Conservation (phyloP, 805 yeast genomes). For the Starmerella scarabaei region DNA sequence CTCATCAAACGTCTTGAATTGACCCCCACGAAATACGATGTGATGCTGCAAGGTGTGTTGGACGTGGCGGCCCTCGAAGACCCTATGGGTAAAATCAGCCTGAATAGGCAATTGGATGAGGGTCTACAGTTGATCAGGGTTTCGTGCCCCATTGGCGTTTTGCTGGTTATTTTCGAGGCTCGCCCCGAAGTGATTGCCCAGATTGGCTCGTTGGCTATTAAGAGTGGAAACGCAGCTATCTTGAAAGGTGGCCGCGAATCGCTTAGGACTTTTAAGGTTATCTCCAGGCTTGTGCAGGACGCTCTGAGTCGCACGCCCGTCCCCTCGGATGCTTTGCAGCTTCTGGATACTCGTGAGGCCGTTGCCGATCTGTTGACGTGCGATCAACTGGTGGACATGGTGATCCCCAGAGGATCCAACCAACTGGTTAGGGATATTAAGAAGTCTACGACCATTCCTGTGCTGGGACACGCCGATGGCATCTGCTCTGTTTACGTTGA, state of each 20-base stretch:
- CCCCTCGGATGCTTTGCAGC: slow-evolving; percentile 70
- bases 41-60: slow-evolving; percentile 86
- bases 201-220: slow-evolving; percentile 87
- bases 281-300: slow-evolving; percentile 55
- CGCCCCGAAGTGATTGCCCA: slow-evolving; percentile 98
- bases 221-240: slow-evolving; percentile 94
- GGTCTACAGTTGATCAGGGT: slow-evolving; percentile 72
- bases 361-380: slow-evolving; percentile 73
- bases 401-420: slow-evolving; percentile 96
- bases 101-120: slow-evolving; percentile 77
- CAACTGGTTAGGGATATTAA: slow-evolving; percentile 80
- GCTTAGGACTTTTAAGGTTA: slow-evolving; percentile 63
- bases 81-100: slow-evolving; percentile 80
- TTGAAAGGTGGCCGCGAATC: slow-evolving; percentile 97
- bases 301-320: slow-evolving; percentile 55
- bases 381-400: slow-evolving; percentile 84
- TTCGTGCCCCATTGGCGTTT: slow-evolving; percentile 89
- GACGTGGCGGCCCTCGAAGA: slow-evolving; percentile 85
- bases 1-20: slow-evolving; percentile 76
- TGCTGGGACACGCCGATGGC: slow-evolving; percentile 97
- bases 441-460: slow-evolving; percentile 83
- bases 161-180: slow-evolving; percentile 84
- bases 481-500: slow-evolving; percentile 82
- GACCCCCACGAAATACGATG: slow-evolving; percentile 73
- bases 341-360: slow-evolving; percentile 79